Evolutionary conservation across 352 stramenopile genomes (phyloP).

Genomic region (Pythium sp.): DNA sequence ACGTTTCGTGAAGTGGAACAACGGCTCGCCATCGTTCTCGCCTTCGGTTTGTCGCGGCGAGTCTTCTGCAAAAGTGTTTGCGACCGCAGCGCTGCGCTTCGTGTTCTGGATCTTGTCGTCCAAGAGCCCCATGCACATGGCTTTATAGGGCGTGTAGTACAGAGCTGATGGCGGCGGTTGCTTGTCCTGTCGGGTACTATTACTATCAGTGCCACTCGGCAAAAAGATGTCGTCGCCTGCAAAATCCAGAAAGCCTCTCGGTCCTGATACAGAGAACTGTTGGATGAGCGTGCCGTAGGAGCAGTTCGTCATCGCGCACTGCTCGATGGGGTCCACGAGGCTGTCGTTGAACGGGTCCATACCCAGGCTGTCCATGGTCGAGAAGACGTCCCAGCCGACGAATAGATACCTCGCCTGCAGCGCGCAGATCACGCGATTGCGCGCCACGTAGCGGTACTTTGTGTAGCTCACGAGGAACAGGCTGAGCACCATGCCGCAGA

Average conservation of each 20-base stretch:
- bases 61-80: background rate
- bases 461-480: conserved; percentile 15
- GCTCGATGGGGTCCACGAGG: conserved; percentile 1
- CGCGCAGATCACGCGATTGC: conserved; percentile 22
- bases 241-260: conserved; percentile 22
- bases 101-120: background rate
- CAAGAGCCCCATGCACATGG: conserved; percentile 10
- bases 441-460: conserved; percentile 14
- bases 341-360: conserved; percentile 21
- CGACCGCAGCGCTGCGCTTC: background rate
- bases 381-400: conserved; percentile 19
- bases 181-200: background rate
- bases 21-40: background rate
- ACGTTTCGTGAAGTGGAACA: background rate
- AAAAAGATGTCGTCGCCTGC: conserved; percentile 26
- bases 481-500: conserved; percentile 5
- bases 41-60: background rate
- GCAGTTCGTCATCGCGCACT: conserved; percentile 21
- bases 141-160: conserved; percentile 9
- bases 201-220: background rate
- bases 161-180: background rate
- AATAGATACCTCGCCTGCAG: conserved; percentile 26
- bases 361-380: conserved; percentile 24
- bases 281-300: conserved; percentile 23
- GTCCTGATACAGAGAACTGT: conserved; percentile 26